These are phyloP conservation scores for Schizophyllum amplum DNA, from an alignment of 1,284 basidiomycete species.

Conservation along the genomic window DNA sequence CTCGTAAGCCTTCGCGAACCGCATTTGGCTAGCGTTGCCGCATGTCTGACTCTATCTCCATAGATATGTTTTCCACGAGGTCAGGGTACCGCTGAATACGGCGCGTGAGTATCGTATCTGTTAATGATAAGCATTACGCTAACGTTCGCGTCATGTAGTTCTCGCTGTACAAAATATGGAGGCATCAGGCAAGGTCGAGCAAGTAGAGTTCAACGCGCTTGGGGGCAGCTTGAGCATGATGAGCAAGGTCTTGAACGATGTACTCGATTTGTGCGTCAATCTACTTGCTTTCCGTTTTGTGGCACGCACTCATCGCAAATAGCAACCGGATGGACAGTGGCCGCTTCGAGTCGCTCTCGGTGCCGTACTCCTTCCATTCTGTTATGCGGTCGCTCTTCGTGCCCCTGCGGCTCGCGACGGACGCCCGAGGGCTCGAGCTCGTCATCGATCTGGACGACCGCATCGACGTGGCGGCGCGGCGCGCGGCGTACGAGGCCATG, in stretches of 20 bases:
- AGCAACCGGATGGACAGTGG: constrained; percentile 74
- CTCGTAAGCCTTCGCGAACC: constrained; percentile 23
- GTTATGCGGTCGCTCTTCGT: constrained; percentile 76
- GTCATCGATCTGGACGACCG: constrained; percentile 62
- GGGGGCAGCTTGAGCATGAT: constrained; percentile 65
- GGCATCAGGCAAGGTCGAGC: constrained; percentile 49
- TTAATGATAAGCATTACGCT: constrained; percentile 1
- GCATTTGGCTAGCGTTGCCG: too few relatives aligned
- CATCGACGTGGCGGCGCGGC: constrained; percentile 63
- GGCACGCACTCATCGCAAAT: constrained; percentile 2
- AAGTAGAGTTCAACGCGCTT: constrained; percentile 72
- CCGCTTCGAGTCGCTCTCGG: constrained; percentile 57
- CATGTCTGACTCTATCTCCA: constrained; percentile 6
- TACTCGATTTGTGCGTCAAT: constrained; percentile 64
- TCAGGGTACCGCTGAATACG: constrained; percentile 87
- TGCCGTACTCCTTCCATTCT: constrained; percentile 81
- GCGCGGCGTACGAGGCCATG: constrained; percentile 48
- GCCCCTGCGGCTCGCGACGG: constrained; percentile 67
- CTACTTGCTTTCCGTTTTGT: constrained; percentile 3
- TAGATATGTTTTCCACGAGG: constrained; percentile 71
- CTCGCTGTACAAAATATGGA: constrained; percentile 88
- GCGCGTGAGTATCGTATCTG: constrained; percentile 52
- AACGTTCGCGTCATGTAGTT: constrained; percentile 29
- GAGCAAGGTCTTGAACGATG: constrained; percentile 75
- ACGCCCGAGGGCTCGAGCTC: constrained; percentile 66